Evolutionary conservation across 1,284 basidiomycete species (phyloP), one percentile per base, ranked within the genome.

Genomic region (Leccinum pachyderme): DNA sequence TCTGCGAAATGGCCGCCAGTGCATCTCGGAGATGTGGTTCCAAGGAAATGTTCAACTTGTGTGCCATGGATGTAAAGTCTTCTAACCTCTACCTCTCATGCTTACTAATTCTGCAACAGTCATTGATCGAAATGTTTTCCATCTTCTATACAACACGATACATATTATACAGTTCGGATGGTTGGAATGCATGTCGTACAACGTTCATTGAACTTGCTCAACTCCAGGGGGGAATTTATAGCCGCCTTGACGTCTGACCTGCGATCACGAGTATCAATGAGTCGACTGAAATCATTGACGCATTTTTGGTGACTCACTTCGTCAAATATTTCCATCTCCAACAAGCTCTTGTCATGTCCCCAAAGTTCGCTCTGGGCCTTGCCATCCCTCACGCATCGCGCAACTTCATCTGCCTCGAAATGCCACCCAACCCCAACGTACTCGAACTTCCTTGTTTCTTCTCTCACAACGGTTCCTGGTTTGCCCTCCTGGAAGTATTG

Each of bases 391-490:
- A 95, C 75, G 64, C 88, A 91, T 49, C 90, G 73, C 13, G 91
- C 93, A 15, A 93, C 91, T 59, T 94, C 93, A 61, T 93, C 91
- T 7, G 90, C 89, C 69, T 91, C 80, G 68, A 82, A 91, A 70
- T 89, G 81, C 84, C 79, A 87, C 11, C 88, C 88, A 33, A 71
- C 66, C 7, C 88, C 89, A 3, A 77, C 73, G 63, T 84, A 83
- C 31, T 81, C 74, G 61, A 85, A 81, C 32, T 63, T 65, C 55
- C 70, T 75, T 41, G 74, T 83, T 63, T 85, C 84, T 64, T 88
- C 83, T 49, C 74, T 75, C 31, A 73, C 73, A 27, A 84, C 67
- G 49, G 72, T 72, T 2, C 77, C 77, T 7, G 61, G 22, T 24
- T 83, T 82, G 0, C 76, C 78, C 67, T 77, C 76, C 25, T 78